phyloP scores from a whole-genome alignment of 2,329 filamentous ascomycete genomes.

The Epichloe uncinata region DNA sequence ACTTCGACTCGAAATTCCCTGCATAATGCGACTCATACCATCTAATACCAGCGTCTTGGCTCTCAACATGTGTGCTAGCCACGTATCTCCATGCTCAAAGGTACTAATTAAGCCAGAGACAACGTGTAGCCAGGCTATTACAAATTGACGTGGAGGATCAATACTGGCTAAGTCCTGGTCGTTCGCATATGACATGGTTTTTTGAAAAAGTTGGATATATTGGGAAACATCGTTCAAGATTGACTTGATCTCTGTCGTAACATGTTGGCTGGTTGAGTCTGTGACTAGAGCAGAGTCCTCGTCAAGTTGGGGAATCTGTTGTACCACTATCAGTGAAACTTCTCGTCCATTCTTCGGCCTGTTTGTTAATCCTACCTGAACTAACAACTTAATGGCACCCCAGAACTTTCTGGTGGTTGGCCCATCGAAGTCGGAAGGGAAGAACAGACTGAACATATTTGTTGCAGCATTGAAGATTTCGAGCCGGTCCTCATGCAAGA shows the following conservation, averaged over 20 bases:
- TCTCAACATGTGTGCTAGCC: slow-evolving; percentile 18
- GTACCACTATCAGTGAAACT: not conserved
- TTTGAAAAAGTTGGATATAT: slow-evolving; percentile 17
- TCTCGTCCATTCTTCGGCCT: not conserved
- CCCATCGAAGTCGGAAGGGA: slow-evolving; percentile 22
- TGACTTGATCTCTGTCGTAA: slow-evolving; percentile 4
- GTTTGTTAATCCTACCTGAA: slow-evolving; percentile 14
- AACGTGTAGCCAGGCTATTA: slow-evolving; percentile 29
- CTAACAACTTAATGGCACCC: slow-evolving; percentile 24
- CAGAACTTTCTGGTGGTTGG: slow-evolving; percentile 29
- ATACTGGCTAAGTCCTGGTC: slow-evolving; percentile 16
- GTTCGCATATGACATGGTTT: slow-evolving; percentile 15
- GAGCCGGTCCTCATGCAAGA: slow-evolving; percentile 19
- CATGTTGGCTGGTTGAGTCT: not conserved
- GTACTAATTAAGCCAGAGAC: slow-evolving; percentile 23
- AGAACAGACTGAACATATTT: slow-evolving; percentile 27
- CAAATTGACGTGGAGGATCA: slow-evolving; percentile 22
- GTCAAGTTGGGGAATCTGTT: slow-evolving; percentile 7
- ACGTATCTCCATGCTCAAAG: slow-evolving; percentile 10
- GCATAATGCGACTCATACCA: slow-evolving; percentile 25
- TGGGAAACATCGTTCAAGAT: slow-evolving; percentile 12
- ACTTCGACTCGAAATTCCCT: slow-evolving; percentile 16
- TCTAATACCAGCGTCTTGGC: slow-evolving; percentile 18
- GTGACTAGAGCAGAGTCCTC: not conserved
- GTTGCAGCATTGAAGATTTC: slow-evolving; percentile 29